Conservation (phyloP, 2,329 filamentous ascomycete species). For the Diaporthe sp. region DNA sequence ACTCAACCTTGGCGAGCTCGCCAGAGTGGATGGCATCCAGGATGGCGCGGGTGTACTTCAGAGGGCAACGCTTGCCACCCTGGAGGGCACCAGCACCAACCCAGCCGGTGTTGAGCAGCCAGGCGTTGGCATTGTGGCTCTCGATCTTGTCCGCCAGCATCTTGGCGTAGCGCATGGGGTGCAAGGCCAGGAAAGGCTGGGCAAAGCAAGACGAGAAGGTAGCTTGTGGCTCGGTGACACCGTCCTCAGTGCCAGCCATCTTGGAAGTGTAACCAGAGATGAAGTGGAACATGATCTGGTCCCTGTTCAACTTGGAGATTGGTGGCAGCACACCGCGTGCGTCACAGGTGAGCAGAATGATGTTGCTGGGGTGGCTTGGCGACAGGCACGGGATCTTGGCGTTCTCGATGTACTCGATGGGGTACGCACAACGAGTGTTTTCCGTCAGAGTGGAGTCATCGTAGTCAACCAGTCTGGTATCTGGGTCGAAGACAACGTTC, state of each 20-base stretch:
- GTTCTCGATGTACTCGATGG: slow-evolving; percentile 98
- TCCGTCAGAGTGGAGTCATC: slow-evolving; percentile 95
- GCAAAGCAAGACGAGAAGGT: slow-evolving; percentile 99
- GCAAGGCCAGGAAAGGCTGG: slow-evolving; percentile 97
- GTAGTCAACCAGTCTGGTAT: slow-evolving; percentile 92
- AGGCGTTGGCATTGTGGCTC: slow-evolving; percentile 94
- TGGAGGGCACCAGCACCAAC: slow-evolving; percentile 91
- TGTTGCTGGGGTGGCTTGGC: slow-evolving; percentile 91
- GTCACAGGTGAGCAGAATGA: slow-evolving; percentile 98
- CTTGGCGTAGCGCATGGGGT: slow-evolving; percentile 98
- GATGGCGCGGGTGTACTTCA: slow-evolving; percentile 99
- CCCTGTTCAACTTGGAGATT: slow-evolving; percentile 94
- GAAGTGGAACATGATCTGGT: slow-evolving; percentile 99
- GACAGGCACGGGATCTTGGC: slow-evolving; percentile 98
- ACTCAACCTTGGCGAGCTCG: slow-evolving; percentile 92
- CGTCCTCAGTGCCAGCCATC: slow-evolving; percentile 99
- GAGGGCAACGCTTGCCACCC: slow-evolving; percentile 95
- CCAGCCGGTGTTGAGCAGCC: slow-evolving; percentile 99
- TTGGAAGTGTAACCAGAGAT: slow-evolving; percentile 99
- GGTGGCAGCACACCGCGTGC: slow-evolving; percentile 96
- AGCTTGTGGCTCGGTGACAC: slow-evolving; percentile 95
- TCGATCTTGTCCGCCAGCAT: slow-evolving; percentile 99
- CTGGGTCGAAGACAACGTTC: slow-evolving; percentile 97
- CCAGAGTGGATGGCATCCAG: slow-evolving; percentile 98
- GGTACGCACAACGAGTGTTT: slow-evolving; percentile 98